Percentiles rank a stretch among this genome's conserved stretches.
phyloP scores from a whole-genome alignment of 345 rosid genomes.

The Eutrema heterophyllum region DNA sequence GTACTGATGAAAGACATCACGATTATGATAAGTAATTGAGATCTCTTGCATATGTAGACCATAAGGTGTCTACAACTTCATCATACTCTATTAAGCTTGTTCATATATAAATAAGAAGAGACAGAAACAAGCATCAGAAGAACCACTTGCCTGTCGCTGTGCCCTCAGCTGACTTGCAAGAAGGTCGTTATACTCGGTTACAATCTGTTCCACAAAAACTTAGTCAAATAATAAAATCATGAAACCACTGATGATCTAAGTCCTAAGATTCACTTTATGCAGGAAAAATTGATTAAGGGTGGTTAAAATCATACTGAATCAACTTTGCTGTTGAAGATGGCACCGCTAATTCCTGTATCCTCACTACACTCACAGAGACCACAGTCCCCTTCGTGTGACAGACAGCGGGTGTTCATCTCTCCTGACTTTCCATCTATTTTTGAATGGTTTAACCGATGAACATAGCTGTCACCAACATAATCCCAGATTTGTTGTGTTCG shows the following conservation, averaged over 20 bases:
- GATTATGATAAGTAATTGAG: not conserved
- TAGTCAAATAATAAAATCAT: not conserved
- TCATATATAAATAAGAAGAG: slow-evolving; percentile 3
- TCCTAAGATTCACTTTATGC: not conserved
- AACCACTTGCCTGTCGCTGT: slow-evolving; percentile 72
- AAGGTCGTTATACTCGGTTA: slow-evolving; percentile 75
- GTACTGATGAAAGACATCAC: slow-evolving; percentile 49
- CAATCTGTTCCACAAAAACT: slow-evolving; percentile 46
- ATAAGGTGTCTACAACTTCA: slow-evolving; percentile 8
- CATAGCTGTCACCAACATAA: slow-evolving; percentile 92
- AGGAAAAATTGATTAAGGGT: not conserved
- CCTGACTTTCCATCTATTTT: slow-evolving; percentile 70
- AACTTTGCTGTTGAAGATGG: slow-evolving; percentile 79
- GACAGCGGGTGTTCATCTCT: slow-evolving; percentile 54
- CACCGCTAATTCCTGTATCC: slow-evolving; percentile 77
- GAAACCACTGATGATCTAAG: not conserved
- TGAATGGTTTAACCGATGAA: slow-evolving; percentile 89
- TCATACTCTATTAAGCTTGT: not conserved
- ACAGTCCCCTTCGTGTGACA: slow-evolving; percentile 59
- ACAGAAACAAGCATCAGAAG: not conserved
- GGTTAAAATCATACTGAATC: slow-evolving; percentile 58
- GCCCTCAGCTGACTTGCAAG: slow-evolving; percentile 73
- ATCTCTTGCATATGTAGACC: not conserved
- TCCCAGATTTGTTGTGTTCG: slow-evolving; percentile 94
- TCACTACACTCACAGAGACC: slow-evolving; percentile 63